Evolutionary conservation across 2,329 filamentous ascomycete species (phyloP).

Genomic region (Trichothecium roseum): DNA sequence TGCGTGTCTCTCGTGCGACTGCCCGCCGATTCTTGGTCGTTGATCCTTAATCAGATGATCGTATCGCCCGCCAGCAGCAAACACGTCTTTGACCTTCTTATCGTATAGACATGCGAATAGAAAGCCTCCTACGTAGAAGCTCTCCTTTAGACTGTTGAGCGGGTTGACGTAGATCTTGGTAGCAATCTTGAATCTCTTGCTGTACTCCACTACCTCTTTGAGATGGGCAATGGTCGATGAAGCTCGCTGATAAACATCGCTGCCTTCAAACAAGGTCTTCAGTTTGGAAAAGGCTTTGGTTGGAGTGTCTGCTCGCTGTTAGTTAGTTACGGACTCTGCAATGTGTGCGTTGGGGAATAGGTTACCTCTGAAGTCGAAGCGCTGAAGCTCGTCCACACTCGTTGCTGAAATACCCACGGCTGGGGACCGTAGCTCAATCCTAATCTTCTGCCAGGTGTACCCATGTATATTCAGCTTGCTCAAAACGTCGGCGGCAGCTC

Average conservation of each 20-base stretch:
- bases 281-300: conserved; percentile 47
- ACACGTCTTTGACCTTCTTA: conserved; percentile 70
- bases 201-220: conserved; percentile 65
- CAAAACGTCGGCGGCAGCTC: conserved; percentile 68
- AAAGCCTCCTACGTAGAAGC: conserved; percentile 77
- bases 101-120: conserved; percentile 89
- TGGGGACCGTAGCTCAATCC: conserved; percentile 71
- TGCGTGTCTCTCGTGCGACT: conserved; percentile 60
- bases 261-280: conserved; percentile 50
- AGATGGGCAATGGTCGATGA: conserved; percentile 71
- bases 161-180: conserved; percentile 78
- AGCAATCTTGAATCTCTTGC: conserved; percentile 62
- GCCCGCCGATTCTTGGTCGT: conserved; percentile 55
- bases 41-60: conserved; percentile 82
- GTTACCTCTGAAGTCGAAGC: conserved; percentile 82
- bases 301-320: conserved; percentile 32
- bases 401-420: conserved; percentile 76
- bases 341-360: too few relatives aligned
- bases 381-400: conserved; percentile 78
- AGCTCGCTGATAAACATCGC: conserved; percentile 61
- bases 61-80: conserved; percentile 89
- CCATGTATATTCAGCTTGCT: conserved; percentile 79
- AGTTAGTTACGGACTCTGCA: conserved; percentile 8
- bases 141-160: conserved; percentile 80
- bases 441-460: conserved; percentile 74